phyloP scores from a whole-genome alignment of 1,284 basidiomycete species.

The Rhodotorula sp. region DNA sequence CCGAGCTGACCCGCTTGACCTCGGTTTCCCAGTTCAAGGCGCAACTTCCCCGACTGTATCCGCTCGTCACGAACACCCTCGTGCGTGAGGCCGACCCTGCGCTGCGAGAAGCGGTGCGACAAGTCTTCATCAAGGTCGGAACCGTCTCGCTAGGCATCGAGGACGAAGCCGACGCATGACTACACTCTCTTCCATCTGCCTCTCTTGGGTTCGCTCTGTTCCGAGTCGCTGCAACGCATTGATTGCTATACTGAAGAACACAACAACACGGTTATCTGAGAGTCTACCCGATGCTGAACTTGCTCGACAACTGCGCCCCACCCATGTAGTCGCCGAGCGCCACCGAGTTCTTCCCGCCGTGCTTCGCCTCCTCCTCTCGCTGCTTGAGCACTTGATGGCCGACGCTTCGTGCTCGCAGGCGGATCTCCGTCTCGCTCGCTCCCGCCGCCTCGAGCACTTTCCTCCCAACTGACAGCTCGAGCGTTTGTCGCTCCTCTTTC shows the following conservation, averaged over 20 bases:
- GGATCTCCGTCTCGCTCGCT: slow-evolving; percentile 1
- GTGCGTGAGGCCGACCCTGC: slow-evolving; percentile 75
- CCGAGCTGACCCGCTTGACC: not conserved
- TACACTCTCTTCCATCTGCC: too few species aligned
- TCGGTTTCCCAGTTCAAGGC: slow-evolving; percentile 65
- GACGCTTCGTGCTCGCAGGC: slow-evolving; percentile 1
- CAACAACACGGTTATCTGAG: too few species aligned
- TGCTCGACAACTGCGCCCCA: not conserved
- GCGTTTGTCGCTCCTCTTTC: not conserved
- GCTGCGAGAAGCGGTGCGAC: slow-evolving; percentile 71
- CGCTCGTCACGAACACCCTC: slow-evolving; percentile 75
- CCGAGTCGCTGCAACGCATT: too few species aligned
- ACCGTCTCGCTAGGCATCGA: slow-evolving; percentile 22
- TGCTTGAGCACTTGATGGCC: slow-evolving; percentile 3
- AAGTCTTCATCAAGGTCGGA: slow-evolving; percentile 61
- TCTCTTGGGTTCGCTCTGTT: too few species aligned
- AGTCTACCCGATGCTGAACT: not conserved
- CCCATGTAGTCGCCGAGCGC: slow-evolving; percentile 4
- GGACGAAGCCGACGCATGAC: not conserved
- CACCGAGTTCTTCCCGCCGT: not conserved
- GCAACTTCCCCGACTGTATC: slow-evolving; percentile 79
- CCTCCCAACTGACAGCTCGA: not conserved
- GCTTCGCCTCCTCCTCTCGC: slow-evolving; percentile 1
- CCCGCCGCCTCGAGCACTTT: slow-evolving; percentile 1
- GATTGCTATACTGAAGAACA: too few species aligned